Percentiles rank a stretch among this genome's conserved stretches.
Evolutionary conservation across 2,329 filamentous ascomycete species (phyloP).

Genomic region (Clarireedia monteithiana): DNA sequence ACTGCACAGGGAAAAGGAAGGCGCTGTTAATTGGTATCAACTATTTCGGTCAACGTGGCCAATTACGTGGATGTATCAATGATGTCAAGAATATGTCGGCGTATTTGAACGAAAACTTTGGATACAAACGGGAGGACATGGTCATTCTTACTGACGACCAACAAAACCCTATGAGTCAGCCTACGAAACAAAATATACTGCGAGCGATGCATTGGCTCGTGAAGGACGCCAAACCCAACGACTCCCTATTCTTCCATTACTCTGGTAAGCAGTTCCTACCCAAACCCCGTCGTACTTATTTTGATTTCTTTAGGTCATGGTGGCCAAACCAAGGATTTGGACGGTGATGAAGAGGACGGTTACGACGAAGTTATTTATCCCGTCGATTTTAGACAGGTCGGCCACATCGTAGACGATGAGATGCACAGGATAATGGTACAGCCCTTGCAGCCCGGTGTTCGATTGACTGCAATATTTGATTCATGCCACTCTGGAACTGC

Average conservation of each 20-base stretch:
- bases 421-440: constrained; percentile 74
- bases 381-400: constrained; percentile 70
- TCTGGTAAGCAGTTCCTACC: constrained; percentile 53
- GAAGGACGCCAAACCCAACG: constrained; percentile 85
- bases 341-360: constrained; percentile 74
- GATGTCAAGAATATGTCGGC: constrained; percentile 95
- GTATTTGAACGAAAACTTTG: constrained; percentile 82
- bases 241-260: constrained; percentile 96
- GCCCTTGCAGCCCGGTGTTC: constrained; percentile 72
- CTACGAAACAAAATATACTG: constrained; percentile 90
- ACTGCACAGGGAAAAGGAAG: constrained; percentile 82
- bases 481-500: constrained; percentile 62
- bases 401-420: constrained; percentile 77
- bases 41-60: constrained; percentile 87
- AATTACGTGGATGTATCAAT: constrained; percentile 91
- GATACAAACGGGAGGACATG: constrained; percentile 94
- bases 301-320: constrained; percentile 53
- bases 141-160: constrained; percentile 94
- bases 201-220: constrained; percentile 97
- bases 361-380: constrained; percentile 82
- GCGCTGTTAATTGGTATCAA: constrained; percentile 92
- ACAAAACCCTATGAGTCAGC: constrained; percentile 94
- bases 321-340: constrained; percentile 71
- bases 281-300: constrained; percentile 12
- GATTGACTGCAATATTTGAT: constrained; percentile 64